Evolutionary conservation across 179 eudicot genomes (phyloP), one percentile per base, ranked within the genome.

Genomic region (Silene coronaria): DNA sequence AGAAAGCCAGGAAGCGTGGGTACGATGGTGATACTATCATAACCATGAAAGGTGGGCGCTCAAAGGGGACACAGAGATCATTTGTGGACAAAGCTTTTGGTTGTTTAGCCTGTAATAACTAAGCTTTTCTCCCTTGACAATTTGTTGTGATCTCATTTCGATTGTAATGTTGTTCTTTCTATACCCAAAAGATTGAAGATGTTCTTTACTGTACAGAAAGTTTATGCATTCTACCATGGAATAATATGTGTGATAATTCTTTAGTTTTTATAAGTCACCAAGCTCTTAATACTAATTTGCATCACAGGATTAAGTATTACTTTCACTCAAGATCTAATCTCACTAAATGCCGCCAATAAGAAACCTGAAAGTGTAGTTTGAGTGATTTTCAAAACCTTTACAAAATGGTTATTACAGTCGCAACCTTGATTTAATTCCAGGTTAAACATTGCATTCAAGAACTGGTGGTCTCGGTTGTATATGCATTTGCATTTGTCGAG

Each of bases 1-100:
- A 85, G 1, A 85, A 80, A 66, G 91, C 92, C 22, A 68, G 22
- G 71, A 80, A 75, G 34, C 76, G 67, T 59, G 93, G 92, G 59
- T 87, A 73, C 0, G 87, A 89, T 77, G 98, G 81, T 61, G 82
- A 86, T 14, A 78, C 85, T 5, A 74, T 90, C n/a, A 62, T 88
- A n/a, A 55, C 38, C 55, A 75, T 86, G 0, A 53, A n/a, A 1
- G 22, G 77, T 57, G 75, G 62, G 36, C 36, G 12, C 27, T 30
- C 53, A n/a, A 58, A 65, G 58, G 48, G 34, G 9, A 61, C 67
- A 58, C 57, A 1, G 7, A 66, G 67, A 60, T 74, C 92, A 1
- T 62, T 89, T 21, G 60, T 42, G 12, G 70, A 62, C 53, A 89
- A 84, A 80, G 26, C 83, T 21, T 69, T 84, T 55, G 80, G 89